Evolutionary conservation across 495 filamentous ascomycete species (phyloP).

Genomic region (Annulohypoxylon maeteangense): DNA sequence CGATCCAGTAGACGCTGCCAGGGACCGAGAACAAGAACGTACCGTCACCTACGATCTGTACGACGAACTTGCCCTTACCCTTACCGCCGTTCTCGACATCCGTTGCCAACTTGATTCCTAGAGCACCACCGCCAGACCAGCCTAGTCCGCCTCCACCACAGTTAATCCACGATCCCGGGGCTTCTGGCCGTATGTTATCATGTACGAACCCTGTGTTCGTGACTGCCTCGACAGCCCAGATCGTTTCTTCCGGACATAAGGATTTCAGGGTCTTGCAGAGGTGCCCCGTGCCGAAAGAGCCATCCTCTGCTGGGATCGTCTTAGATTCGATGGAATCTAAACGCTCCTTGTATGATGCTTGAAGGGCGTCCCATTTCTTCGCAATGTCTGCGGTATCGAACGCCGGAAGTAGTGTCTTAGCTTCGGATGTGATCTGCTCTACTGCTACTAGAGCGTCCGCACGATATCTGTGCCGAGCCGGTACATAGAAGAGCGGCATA

Average conservation of each 20-base stretch:
- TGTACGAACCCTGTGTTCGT: slow-evolving; percentile 82
- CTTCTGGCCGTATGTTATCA: slow-evolving; percentile 79
- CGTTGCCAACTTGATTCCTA: slow-evolving; percentile 89
- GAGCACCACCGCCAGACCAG: slow-evolving; percentile 90
- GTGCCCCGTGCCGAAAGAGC: slow-evolving; percentile 76
- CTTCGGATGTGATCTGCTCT: slow-evolving; percentile 71
- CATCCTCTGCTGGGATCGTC: slow-evolving; percentile 67
- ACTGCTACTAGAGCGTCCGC: slow-evolving; percentile 78
- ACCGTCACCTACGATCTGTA: slow-evolving; percentile 92
- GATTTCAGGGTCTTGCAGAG: slow-evolving; percentile 72
- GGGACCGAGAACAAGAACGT: slow-evolving; percentile 92
- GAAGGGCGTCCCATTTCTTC: slow-evolving; percentile 64
- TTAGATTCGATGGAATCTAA: slow-evolving; percentile 67
- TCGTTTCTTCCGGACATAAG: slow-evolving; percentile 76
- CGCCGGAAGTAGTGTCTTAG: slow-evolving; percentile 57
- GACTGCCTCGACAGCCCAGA: slow-evolving; percentile 89
- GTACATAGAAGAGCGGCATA: slow-evolving; percentile 85
- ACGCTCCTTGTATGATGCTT: slow-evolving; percentile 67
- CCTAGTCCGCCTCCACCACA: slow-evolving; percentile 94
- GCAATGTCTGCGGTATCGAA: slow-evolving; percentile 58
- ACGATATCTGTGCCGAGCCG: slow-evolving; percentile 77
- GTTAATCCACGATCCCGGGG: slow-evolving; percentile 89
- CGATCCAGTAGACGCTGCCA: slow-evolving; percentile 93
- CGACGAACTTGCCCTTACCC: slow-evolving; percentile 85
- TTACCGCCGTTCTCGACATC: slow-evolving; percentile 71